A percentile compares a stretch with the other conserved stretches of the same genome.
These are phyloP conservation scores for Cladophialophora exuberans DNA, from an alignment of 2,329 filamentous ascomycete species.

Conservation along the genomic window DNA sequence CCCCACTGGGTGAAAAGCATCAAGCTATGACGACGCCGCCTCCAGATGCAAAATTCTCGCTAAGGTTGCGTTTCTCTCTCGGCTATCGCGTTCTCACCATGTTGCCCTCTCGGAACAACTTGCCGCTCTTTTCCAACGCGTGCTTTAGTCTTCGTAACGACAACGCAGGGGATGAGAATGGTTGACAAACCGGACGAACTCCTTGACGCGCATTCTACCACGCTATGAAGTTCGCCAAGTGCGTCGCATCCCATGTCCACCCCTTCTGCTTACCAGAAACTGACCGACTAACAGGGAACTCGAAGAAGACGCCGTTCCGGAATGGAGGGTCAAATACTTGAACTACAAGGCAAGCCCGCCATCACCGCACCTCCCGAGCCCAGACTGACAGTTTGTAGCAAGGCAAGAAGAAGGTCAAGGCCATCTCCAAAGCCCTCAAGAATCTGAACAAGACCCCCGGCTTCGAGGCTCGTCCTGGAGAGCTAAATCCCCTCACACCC, in stretches of 20 bases:
- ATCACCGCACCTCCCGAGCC: constrained; percentile 5
- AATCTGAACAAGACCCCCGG: constrained; percentile 57
- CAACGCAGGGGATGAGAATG: constrained; percentile 3
- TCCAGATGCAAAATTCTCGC: neutral
- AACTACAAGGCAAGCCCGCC: constrained; percentile 72
- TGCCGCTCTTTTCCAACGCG: neutral
- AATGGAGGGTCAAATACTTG: constrained; percentile 93
- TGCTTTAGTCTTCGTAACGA: neutral
- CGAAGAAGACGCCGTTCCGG: constrained; percentile 84
- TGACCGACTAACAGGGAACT: constrained; percentile 64
- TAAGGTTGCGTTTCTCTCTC: neutral
- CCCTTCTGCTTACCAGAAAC: constrained; percentile 31
- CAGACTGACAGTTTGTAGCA: constrained; percentile 43
- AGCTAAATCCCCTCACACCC: constrained; percentile 16
- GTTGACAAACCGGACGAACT: neutral
- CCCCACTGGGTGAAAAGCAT: neutral
- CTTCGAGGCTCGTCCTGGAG: constrained; percentile 28
- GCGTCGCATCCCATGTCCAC: constrained; percentile 32
- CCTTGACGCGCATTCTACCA: neutral
- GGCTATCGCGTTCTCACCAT: constrained; percentile 9
- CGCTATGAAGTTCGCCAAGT: constrained; percentile 67
- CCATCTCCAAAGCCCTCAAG: constrained; percentile 71
- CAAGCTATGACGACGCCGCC: constrained; percentile 3
- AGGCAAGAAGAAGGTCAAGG: constrained; percentile 93
- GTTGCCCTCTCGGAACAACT: neutral